These are phyloP conservation scores for Dovyalis caffra DNA, from an alignment of 345 rosid genomes.

Conservation along the genomic window DNA sequence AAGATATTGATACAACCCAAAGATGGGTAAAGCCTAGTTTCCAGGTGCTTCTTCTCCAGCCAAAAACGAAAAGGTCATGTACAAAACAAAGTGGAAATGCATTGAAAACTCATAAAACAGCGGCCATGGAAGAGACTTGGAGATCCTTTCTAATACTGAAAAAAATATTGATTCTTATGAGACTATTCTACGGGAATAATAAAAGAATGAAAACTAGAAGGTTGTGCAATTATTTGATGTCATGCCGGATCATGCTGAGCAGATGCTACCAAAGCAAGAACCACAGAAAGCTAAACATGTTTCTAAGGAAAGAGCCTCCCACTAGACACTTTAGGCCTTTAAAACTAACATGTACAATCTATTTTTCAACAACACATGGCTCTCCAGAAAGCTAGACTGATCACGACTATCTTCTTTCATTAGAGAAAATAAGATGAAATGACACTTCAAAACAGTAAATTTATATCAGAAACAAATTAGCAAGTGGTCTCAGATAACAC, in stretches of 20 bases:
- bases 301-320: background rate
- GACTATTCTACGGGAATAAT: background rate
- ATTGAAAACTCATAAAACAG: background rate
- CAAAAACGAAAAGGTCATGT: background rate
- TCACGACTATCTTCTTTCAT: background rate
- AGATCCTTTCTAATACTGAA: background rate
- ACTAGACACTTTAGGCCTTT: background rate
- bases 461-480: background rate
- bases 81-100: background rate
- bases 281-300: background rate
- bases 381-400: background rate
- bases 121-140: background rate
- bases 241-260: background rate
- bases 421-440: background rate
- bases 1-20: slow-evolving; percentile 1
- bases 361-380: background rate
- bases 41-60: background rate
- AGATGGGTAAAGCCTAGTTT: background rate
- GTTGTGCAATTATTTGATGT: background rate
- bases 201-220: background rate
- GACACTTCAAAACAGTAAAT: background rate
- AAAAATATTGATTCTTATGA: background rate
- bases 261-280: background rate
- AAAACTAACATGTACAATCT: background rate
- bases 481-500: background rate